Base-by-base conservation (phyloP, 148 eudicot genomes). In the Fagopyrum homotropicum region DNA sequence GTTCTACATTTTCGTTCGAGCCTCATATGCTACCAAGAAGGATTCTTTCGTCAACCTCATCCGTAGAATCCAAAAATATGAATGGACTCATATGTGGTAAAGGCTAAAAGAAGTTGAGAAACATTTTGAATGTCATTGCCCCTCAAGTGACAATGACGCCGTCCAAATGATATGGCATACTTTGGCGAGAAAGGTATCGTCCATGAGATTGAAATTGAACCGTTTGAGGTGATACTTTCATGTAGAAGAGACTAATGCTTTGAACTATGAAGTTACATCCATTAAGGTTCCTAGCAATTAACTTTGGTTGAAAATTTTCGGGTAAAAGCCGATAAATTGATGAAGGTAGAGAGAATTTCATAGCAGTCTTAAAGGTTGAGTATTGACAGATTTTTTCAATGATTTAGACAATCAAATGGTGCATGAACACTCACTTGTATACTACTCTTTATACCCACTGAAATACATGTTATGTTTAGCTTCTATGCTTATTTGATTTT, bases 111-210 rank as follows among this genome's bases (percentile, higher is more conserved):
- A 89, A 81, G 88, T 91, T 26, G 98, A 90, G 75, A 83, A 80
- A 40, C 79, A 85, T 17, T 94, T 87, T 15, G 93, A 92, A 87
- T 94, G 75, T 69, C 85, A 78, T 63, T 94, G 84, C 74, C 98
- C 98, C 1, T 89, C 98, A 1, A 77, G 81, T 66, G 89, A 86
- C 44, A 84, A 82, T 49, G 98, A 94, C 69, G 98, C 98, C 2
- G 91, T 92, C 11, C 93, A 94, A 63, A 92, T 90, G 90, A 89
- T 94, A 78, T 94, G 98, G 98, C 81, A 84, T 74, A 86, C 91
- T 8, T 73, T 94, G 73, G 86, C 88, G 0, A 76, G 89, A 9
- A 94, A 90, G 80, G 93, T 92, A 17, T 89, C 97, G 4, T 75
- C 81, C 1, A 72, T 92, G 9, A 86, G 77, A 51, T 30, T 86